Percentiles rank a stretch among this genome's conserved stretches.
Conservation (phyloP, 1,139 yeast species). For the Geotrichum bryndzae region DNA sequence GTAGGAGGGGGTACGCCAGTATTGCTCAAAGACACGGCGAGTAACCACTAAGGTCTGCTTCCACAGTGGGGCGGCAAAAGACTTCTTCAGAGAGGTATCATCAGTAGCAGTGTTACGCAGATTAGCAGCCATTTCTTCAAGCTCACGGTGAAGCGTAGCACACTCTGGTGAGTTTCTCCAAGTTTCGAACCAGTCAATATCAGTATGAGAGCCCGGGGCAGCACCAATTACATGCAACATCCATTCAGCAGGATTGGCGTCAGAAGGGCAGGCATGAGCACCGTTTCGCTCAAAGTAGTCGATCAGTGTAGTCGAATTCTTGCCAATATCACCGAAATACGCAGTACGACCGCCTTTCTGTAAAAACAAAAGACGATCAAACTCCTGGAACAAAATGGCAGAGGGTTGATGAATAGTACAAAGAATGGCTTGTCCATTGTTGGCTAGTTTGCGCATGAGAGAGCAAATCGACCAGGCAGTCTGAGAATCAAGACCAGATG, state of each 20-base stretch:
- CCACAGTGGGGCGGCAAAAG: slow-evolving; percentile 41
- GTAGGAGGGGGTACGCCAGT: slow-evolving; percentile 72
- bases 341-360: slow-evolving; percentile 74
- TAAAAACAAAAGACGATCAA: slow-evolving; percentile 66
- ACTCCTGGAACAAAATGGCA: slow-evolving; percentile 67
- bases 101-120: slow-evolving; percentile 19
- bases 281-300: slow-evolving; percentile 67
- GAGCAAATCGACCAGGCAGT: slow-evolving; percentile 85
- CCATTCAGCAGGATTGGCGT: slow-evolving; percentile 80
- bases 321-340: slow-evolving; percentile 75
- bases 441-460: slow-evolving; percentile 66
- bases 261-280: slow-evolving; percentile 56
- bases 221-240: slow-evolving; percentile 77
- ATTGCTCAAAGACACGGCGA: slow-evolving; percentile 50
- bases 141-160: slow-evolving; percentile 36
- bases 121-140: slow-evolving; percentile 26
- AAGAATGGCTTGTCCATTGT: slow-evolving; percentile 74
- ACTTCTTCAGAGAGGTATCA: slow-evolving; percentile 1
- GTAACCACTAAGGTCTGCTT: slow-evolving; percentile 51
- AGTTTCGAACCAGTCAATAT: slow-evolving; percentile 57
- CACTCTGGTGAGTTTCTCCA: slow-evolving; percentile 60
- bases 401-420: slow-evolving; percentile 86
- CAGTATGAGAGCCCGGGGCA: slow-evolving; percentile 68
- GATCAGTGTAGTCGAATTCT: slow-evolving; percentile 53
- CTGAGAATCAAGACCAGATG: slow-evolving; percentile 88